Evolutionary conservation across 2,329 filamentous ascomycete species (phyloP).

Genomic region (Xylariaceae sp.): DNA sequence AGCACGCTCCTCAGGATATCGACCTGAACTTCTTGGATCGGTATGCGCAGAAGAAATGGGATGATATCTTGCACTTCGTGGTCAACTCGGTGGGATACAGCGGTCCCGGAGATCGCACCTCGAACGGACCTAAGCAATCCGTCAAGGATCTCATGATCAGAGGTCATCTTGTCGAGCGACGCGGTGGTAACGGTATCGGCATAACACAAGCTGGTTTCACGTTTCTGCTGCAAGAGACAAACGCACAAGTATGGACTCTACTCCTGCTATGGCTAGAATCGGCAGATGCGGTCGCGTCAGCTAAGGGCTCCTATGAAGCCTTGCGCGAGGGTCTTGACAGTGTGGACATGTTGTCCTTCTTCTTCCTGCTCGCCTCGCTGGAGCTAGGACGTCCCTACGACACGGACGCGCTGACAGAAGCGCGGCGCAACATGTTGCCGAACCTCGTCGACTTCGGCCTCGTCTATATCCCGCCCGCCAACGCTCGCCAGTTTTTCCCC

Average conservation of each 20-base stretch:
- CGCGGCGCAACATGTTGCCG: conserved; percentile 82
- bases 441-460: conserved; percentile 90
- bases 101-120: conserved; percentile 28
- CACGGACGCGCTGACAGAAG: conserved; percentile 73
- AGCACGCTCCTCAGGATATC: conserved; percentile 57
- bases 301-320: conserved; percentile 32
- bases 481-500: conserved; percentile 68
- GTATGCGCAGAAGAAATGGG: conserved; percentile 87
- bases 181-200: conserved; percentile 47
- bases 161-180: conserved; percentile 70
- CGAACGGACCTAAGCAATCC: conserved; percentile 59
- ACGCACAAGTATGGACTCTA: conserved; percentile 94
- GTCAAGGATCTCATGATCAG: conserved; percentile 80
- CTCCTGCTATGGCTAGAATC: conserved; percentile 90
- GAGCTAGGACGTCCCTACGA: conserved; percentile 90
- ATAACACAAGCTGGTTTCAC: conserved; percentile 94
- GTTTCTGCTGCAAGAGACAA: conserved; percentile 89
- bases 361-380: conserved; percentile 90
- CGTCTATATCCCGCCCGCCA: conserved; percentile 63
- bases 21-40: conserved; percentile 71
- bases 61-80: conserved; percentile 92
- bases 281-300: conserved; percentile 52
- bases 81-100: conserved; percentile 66
- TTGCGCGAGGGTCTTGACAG: conserved; percentile 65
- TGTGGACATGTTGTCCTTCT: conserved; percentile 90